Conservation (phyloP, 2,329 filamentous ascomycete genomes). For the Aspergillus puulaauensis region DNA sequence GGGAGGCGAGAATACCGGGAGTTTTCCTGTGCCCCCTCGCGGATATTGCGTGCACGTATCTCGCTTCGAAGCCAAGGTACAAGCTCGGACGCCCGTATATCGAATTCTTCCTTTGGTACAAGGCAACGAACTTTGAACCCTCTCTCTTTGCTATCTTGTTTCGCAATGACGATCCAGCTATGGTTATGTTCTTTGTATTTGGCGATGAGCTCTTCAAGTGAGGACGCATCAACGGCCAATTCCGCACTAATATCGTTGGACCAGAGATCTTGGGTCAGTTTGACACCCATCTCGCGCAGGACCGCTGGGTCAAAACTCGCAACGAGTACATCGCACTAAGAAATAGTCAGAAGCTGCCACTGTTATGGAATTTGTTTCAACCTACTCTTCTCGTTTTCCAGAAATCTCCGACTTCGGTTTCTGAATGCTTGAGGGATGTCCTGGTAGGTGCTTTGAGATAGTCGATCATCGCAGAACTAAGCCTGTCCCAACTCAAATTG, state of each 20-base stretch:
- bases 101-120: constrained; percentile 75
- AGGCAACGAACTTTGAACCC: constrained; percentile 76
- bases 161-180: constrained; percentile 86
- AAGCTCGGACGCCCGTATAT: constrained; percentile 71
- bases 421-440: constrained; percentile 66
- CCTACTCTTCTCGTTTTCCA: constrained; percentile 65
- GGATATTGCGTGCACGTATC: constrained; percentile 73
- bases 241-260: constrained; percentile 82
- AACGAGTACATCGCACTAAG: constrained; percentile 81
- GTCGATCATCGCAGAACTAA: constrained; percentile 63
- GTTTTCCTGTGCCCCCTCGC: constrained; percentile 49
- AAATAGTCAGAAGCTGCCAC: background rate
- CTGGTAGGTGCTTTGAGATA: constrained; percentile 51
- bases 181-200: constrained; percentile 75
- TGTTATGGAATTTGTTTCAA: background rate
- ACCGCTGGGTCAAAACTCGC: constrained; percentile 80
- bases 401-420: constrained; percentile 61
- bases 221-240: constrained; percentile 75
- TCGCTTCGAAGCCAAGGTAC: constrained; percentile 78
- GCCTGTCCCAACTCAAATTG: constrained; percentile 81
- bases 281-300: constrained; percentile 72
- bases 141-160: constrained; percentile 58
- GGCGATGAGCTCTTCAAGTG: constrained; percentile 68
- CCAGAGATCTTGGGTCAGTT: constrained; percentile 78
- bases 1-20: constrained; percentile 42